Evolutionary conservation across 345 rosid genomes (phyloP), one percentile per base, ranked within the genome.

Genomic region (Pistacia integerrima): DNA sequence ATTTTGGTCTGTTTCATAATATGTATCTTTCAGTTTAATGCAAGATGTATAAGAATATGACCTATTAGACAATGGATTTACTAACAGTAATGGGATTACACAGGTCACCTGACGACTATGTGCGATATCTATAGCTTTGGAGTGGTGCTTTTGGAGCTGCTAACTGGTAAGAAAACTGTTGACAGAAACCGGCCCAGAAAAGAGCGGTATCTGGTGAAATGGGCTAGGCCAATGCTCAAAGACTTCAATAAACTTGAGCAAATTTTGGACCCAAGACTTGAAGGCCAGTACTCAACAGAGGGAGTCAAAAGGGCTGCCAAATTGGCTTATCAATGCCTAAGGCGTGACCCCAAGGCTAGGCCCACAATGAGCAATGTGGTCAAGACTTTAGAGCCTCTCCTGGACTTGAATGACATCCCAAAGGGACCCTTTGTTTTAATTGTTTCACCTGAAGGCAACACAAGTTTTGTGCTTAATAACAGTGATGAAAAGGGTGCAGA

Each of bases 61-160:
- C 30, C 30, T 28, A 28, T 28, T 28, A 28, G 30, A 28, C 30
- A 28, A 36, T 36, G 3, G 6, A 36, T 41, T 41, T 4, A 41
- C 7, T 41, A 41, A 41, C 46, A 41, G 46, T 41, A 6, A 41
- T 41, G 61, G 9, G 49, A 3, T 8, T 67, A 59, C 57, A 22
- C 80, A 89, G 95, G 96, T 13, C 93, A 87, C 63, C 74, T 91
- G 73, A 86, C 93, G 25, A 69, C 86, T 2, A 87, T 87, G 88
- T 87, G 93, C 33, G 96, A 91, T 56, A 92, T 91, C 54, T 91
- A 73, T 73, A 88, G 96, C 74, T 91, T 91, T 11, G 93, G 93
- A n/a, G 92, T 91, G 9, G 96, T 89, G n/a, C 90, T 88, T 8
- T 22, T 89, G 9, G 96, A 91, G 82, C 79, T 91, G 8, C 56